Evolutionary conservation across 371 early-diverging fungal genomes (phyloP).

Genomic region (Nosema muscidifuracis): DNA sequence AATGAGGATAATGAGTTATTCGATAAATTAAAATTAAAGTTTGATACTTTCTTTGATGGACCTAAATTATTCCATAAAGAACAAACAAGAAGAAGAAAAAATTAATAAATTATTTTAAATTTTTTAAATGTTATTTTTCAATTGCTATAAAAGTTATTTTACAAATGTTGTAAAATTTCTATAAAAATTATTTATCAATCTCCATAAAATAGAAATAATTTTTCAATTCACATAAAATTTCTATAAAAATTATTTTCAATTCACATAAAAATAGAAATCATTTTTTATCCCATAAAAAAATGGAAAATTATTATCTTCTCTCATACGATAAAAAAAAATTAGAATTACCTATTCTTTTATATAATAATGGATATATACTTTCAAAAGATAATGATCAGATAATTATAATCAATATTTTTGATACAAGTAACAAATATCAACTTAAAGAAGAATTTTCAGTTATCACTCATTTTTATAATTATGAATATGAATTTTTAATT

Average conservation of each 20-base stretch:
- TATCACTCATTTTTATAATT: neutral
- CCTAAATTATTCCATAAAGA: constrained; percentile 18
- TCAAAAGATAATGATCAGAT: neutral
- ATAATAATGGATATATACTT: neutral
- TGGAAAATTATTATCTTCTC: neutral
- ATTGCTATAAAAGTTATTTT: too few species aligned
- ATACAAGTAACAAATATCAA: too few species aligned
- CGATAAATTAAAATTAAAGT: neutral
- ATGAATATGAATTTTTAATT: neutral
- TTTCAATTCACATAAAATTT: too few species aligned
- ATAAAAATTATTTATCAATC: too few species aligned
- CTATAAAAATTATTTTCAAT: too few species aligned
- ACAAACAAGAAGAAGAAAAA: neutral
- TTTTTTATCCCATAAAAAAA: too few species aligned
- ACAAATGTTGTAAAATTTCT: too few species aligned
- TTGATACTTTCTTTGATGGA: constrained; percentile 1
- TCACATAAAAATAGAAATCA: too few species aligned
- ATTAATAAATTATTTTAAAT: neutral
- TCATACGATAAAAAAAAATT: neutral
- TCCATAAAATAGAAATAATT: too few species aligned
- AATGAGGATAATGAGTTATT: neutral
- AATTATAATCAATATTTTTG: neutral
- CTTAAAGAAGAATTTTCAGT: neutral
- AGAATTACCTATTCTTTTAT: neutral
- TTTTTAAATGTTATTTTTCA: too few species aligned